Percentiles rank a stretch among this genome's conserved stretches.
phyloP scores from a whole-genome alignment of 305 asterid species.

The Fraxinus velutina region DNA sequence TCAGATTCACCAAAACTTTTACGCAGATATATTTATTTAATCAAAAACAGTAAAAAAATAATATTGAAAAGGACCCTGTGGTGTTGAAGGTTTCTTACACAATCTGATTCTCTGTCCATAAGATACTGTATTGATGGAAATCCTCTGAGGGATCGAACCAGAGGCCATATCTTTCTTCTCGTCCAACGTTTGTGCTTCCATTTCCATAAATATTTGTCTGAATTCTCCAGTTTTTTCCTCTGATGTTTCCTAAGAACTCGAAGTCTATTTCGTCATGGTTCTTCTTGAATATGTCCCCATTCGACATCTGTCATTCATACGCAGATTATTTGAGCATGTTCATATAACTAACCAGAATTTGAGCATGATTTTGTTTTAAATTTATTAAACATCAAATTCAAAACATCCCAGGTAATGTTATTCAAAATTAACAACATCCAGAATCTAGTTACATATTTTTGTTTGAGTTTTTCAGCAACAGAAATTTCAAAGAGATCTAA shows the following conservation, averaged over 20 bases:
- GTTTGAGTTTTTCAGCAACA: neutral
- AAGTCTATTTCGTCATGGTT: constrained; percentile 84
- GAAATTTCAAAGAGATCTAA: neutral
- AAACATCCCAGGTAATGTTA: neutral
- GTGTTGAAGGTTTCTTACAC: constrained; percentile 40
- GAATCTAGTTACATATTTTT: neutral
- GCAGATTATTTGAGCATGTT: neutral
- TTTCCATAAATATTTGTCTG: constrained; percentile 86
- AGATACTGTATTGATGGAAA: constrained; percentile 67
- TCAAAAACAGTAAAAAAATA: neutral
- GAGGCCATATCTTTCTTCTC: constrained; percentile 81
- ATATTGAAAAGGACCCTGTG: neutral
- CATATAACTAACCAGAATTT: neutral
- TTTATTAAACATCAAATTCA: neutral
- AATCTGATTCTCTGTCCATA: constrained; percentile 61
- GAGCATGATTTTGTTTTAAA: neutral
- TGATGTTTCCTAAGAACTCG: constrained; percentile 78
- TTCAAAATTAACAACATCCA: neutral
- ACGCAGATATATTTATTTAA: neutral
- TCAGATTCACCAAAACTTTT: constrained; percentile 24
- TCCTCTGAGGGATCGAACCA: constrained; percentile 88
- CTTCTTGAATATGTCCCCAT: constrained; percentile 62
- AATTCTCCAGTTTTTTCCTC: constrained; percentile 77
- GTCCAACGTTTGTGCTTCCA: constrained; percentile 69
- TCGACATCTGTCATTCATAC: constrained; percentile 60